phyloP scores from a whole-genome alignment of 495 filamentous ascomycete genomes.

The Aspergillus nanangensis region DNA sequence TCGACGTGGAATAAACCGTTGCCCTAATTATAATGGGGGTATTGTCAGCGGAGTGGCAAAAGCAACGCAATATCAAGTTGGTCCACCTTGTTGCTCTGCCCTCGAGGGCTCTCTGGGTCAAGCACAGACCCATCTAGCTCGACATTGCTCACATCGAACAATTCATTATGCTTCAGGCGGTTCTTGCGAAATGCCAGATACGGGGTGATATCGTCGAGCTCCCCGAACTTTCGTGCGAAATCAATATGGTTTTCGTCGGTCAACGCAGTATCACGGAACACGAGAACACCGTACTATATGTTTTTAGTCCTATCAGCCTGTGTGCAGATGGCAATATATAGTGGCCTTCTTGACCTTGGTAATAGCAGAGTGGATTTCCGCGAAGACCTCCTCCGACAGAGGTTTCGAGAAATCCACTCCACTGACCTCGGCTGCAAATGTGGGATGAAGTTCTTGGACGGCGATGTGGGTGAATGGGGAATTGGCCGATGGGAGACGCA shows the following conservation, averaged over 20 bases:
- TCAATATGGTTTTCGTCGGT: slow-evolving; percentile 48
- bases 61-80: background rate
- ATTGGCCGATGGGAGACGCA: background rate
- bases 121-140: slow-evolving; percentile 36
- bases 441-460: background rate
- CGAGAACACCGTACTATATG: background rate
- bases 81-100: slow-evolving; percentile 30
- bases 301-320: background rate
- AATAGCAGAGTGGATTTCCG: background rate
- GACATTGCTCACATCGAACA: slow-evolving; percentile 59
- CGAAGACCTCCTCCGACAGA: background rate
- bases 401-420: background rate
- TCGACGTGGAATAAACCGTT: slow-evolving; percentile 60
- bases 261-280: background rate
- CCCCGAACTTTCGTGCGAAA: slow-evolving; percentile 51
- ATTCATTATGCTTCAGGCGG: slow-evolving; percentile 43
- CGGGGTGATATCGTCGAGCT: slow-evolving; percentile 54
- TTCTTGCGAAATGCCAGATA: slow-evolving; percentile 43
- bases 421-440: background rate
- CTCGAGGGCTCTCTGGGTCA: slow-evolving; percentile 31
- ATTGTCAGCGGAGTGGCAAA: too few species aligned
- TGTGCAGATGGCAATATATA: background rate
- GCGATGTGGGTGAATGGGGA: background rate
- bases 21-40: slow-evolving; percentile 21
- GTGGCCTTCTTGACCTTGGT: background rate